Conservation (phyloP, 495 filamentous ascomycete species). For the Cercophora scortea region DNA sequence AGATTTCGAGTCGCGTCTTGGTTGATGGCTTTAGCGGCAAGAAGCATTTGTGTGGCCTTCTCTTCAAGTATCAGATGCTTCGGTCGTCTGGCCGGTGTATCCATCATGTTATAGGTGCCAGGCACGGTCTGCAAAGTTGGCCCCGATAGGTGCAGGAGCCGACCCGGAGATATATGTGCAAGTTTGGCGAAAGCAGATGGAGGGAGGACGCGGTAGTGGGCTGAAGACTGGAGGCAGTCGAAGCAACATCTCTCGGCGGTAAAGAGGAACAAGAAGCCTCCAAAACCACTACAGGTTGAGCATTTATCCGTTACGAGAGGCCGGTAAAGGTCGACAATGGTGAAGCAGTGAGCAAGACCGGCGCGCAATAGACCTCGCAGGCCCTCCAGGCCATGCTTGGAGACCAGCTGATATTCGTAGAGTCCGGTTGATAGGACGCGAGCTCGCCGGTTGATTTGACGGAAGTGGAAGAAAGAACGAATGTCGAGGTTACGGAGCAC, state of each 20-base stretch:
- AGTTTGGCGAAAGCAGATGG: constrained; percentile 1
- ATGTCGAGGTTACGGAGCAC: constrained; percentile 3
- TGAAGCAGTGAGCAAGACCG: constrained; percentile 2
- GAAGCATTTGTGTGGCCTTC: constrained; percentile 2
- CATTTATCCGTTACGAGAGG: constrained; percentile 7
- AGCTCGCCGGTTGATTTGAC: constrained; percentile 3
- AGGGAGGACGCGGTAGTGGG: constrained; percentile 5
- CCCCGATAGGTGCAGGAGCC: constrained; percentile 2
- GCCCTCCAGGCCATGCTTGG: constrained; percentile 1
- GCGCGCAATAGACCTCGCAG: constrained; percentile 4
- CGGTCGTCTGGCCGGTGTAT: constrained; percentile 3
- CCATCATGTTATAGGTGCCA: constrained; percentile 4
- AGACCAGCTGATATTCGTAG: constrained; percentile 1
- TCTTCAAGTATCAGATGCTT: constrained; percentile 3
- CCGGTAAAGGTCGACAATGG: neutral
- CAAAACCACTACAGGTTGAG: constrained; percentile 3
- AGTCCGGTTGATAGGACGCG: constrained; percentile 3
- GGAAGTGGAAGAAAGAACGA: constrained; percentile 6
- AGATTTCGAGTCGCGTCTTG: constrained; percentile 1
- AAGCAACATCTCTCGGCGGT: constrained; percentile 8
- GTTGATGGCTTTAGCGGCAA: neutral
- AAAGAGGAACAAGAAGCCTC: constrained; percentile 4
- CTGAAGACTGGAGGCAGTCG: constrained; percentile 3
- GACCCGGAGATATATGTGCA: neutral
- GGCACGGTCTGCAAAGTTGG: constrained; percentile 5